phyloP scores from a whole-genome alignment of 2,329 filamentous ascomycete species.

The Berkeleyomyces basicola region DNA sequence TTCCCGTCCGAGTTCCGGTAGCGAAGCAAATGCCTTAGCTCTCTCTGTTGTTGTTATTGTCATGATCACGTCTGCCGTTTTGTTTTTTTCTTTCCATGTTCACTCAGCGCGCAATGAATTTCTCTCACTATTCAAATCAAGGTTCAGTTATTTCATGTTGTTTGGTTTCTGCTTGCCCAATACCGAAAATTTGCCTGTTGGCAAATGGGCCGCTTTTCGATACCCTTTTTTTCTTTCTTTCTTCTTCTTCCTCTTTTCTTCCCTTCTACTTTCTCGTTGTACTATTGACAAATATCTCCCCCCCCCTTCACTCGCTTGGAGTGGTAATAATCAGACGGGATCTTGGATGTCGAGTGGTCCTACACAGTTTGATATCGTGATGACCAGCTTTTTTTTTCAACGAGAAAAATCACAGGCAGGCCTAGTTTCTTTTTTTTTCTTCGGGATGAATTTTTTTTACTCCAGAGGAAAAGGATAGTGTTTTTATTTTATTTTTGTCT shows the following conservation, averaged over 20 bases:
- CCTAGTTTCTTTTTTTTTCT: neutral
- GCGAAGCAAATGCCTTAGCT: neutral
- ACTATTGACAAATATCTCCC: too few species aligned
- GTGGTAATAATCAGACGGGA: neutral
- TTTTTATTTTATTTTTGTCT: neutral
- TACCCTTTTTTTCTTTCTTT: slow-evolving; percentile 10
- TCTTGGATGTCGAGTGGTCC: neutral
- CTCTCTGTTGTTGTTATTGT: neutral
- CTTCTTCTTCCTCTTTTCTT: neutral
- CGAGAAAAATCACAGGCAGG: neutral
- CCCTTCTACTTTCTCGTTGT: neutral
- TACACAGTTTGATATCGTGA: neutral
- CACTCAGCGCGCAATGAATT: neutral
- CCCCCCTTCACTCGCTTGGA: neutral
- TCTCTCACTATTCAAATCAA: neutral
- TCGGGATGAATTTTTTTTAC: neutral
- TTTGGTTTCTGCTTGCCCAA: slow-evolving; percentile 3
- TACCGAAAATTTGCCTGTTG: neutral
- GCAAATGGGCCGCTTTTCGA: slow-evolving; percentile 11
- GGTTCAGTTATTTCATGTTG: neutral
- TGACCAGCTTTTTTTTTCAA: neutral
- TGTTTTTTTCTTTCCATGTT: slow-evolving; percentile 2
- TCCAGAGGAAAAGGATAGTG: too few species aligned
- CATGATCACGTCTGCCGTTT: neutral
- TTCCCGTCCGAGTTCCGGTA: slow-evolving; percentile 13